These are phyloP conservation scores for Wickerhamiella spandovensis DNA, from an alignment of 805 yeast genomes.

Conservation along the genomic window DNA sequence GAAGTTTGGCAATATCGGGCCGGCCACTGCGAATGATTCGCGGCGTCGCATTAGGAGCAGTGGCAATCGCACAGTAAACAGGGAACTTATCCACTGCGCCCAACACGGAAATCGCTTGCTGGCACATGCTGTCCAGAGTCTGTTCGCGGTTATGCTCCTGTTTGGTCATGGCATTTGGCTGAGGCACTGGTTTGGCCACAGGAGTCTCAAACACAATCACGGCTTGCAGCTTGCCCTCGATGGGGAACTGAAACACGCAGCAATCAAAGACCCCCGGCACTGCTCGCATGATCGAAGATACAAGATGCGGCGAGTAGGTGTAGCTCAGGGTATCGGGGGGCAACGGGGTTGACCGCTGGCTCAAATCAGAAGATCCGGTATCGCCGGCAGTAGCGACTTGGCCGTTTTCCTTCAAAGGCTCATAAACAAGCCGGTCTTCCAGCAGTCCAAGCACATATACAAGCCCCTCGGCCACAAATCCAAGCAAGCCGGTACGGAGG, in stretches of 20 bases:
- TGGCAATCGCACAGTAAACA: constrained; percentile 67
- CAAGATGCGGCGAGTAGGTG: constrained; percentile 77
- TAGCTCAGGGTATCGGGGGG: constrained; percentile 25
- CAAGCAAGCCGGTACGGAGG: constrained; percentile 79
- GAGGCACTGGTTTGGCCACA: constrained; percentile 25
- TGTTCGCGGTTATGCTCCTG: constrained; percentile 14
- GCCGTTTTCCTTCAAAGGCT: neutral
- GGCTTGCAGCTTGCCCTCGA: constrained; percentile 70
- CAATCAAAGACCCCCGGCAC: constrained; percentile 78
- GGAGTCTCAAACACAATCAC: constrained; percentile 75
- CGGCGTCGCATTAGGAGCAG: constrained; percentile 71
- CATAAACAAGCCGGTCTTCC: constrained; percentile 63
- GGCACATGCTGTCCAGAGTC: constrained; percentile 37
- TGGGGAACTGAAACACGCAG: constrained; percentile 73
- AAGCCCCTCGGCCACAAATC: constrained; percentile 77
- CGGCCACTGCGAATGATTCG: constrained; percentile 76
- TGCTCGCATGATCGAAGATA: constrained; percentile 69
- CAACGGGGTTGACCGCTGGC: neutral
- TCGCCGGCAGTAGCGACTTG: neutral
- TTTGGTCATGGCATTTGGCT: constrained; percentile 28
- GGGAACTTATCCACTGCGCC: constrained; percentile 56
- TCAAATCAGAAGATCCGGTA: neutral
- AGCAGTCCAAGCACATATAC: constrained; percentile 79
- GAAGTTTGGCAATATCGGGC: constrained; percentile 82
- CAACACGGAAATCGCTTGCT: constrained; percentile 33